Percentiles rank a stretch among this genome's conserved stretches.
phyloP scores from a whole-genome alignment of 2,329 filamentous ascomycete species.

The Setomelanomma holmii region DNA sequence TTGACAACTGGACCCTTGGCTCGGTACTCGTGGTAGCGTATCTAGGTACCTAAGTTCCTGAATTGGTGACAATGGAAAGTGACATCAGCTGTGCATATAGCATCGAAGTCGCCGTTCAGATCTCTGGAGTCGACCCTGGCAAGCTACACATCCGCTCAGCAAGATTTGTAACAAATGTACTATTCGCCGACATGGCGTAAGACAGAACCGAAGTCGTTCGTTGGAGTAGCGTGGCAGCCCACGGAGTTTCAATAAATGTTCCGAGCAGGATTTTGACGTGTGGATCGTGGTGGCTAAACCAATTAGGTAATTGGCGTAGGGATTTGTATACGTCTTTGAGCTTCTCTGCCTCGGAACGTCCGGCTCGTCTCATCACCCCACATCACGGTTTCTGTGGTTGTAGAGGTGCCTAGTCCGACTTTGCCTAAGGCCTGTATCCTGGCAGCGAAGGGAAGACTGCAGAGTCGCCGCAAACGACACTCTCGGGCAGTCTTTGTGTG shows the following conservation, averaged over 20 bases:
- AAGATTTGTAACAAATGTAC: too few species aligned
- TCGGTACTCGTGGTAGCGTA: too few species aligned
- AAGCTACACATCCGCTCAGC: too few species aligned
- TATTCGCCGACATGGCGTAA: too few species aligned
- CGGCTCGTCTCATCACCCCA: slow-evolving; percentile 28
- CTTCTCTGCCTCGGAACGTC: slow-evolving; percentile 17
- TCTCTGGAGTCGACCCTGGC: too few species aligned
- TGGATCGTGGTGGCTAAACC: not conserved
- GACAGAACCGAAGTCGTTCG: too few species aligned
- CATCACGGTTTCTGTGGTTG: slow-evolving; percentile 15
- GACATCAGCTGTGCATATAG: too few species aligned
- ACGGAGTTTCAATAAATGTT: not conserved
- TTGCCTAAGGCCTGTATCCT: not conserved
- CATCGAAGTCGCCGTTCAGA: too few species aligned
- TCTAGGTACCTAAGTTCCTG: too few species aligned
- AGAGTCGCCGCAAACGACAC: not conserved
- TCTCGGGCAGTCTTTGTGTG: not conserved
- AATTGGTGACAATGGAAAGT: too few species aligned
- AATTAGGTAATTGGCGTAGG: slow-evolving; percentile 18
- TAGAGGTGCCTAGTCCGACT: slow-evolving; percentile 21
- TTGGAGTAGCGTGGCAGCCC: not conserved
- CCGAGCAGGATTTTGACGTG: not conserved
- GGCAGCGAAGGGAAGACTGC: not conserved
- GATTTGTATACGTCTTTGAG: slow-evolving; percentile 9
- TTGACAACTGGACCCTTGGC: too few species aligned